phyloP scores from a whole-genome alignment of 2,329 filamentous ascomycete species.

The Ilyonectria destructans region DNA sequence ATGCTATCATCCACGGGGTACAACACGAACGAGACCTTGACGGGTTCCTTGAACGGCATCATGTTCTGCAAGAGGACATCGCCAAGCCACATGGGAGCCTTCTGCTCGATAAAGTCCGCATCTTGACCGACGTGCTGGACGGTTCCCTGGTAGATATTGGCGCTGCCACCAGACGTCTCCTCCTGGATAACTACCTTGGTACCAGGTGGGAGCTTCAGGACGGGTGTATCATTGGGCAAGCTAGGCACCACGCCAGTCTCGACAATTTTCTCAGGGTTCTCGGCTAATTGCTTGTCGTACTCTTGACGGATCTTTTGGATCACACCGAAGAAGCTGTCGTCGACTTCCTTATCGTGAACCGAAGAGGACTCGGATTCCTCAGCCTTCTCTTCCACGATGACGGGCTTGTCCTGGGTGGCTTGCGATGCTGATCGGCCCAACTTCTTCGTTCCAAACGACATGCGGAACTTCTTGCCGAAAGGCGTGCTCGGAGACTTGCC shows the following conservation, averaged over 20 bases:
- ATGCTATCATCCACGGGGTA: constrained; percentile 81
- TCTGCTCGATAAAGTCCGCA: constrained; percentile 87
- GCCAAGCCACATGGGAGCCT: constrained; percentile 92
- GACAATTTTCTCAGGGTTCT: constrained; percentile 68
- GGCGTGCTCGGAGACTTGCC: constrained; percentile 73
- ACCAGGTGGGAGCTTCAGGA: constrained; percentile 79
- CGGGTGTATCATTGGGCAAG: constrained; percentile 81
- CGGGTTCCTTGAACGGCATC: constrained; percentile 88
- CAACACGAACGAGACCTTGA: constrained; percentile 96
- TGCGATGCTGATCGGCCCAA: constrained; percentile 77
- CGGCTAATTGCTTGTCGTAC: constrained; percentile 78
- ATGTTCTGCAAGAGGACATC: constrained; percentile 89
- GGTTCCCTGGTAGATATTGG: constrained; percentile 92
- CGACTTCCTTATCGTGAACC: constrained; percentile 80
- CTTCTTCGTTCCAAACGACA: constrained; percentile 90
- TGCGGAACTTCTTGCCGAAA: constrained; percentile 90
- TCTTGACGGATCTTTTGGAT: constrained; percentile 81
- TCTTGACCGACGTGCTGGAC: constrained; percentile 84
- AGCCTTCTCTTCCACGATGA: constrained; percentile 82
- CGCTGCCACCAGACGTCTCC: constrained; percentile 77
- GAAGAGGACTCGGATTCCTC: constrained; percentile 77
- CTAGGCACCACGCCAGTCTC: constrained; percentile 79
- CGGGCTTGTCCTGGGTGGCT: constrained; percentile 78
- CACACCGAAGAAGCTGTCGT: constrained; percentile 82
- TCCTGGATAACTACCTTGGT: constrained; percentile 81